Percentiles rank a stretch among this genome's conserved stretches.
These are phyloP conservation scores for Cryptococcus hybrid DNA, from an alignment of 1,284 basidiomycete species.

Conservation along the genomic window DNA sequence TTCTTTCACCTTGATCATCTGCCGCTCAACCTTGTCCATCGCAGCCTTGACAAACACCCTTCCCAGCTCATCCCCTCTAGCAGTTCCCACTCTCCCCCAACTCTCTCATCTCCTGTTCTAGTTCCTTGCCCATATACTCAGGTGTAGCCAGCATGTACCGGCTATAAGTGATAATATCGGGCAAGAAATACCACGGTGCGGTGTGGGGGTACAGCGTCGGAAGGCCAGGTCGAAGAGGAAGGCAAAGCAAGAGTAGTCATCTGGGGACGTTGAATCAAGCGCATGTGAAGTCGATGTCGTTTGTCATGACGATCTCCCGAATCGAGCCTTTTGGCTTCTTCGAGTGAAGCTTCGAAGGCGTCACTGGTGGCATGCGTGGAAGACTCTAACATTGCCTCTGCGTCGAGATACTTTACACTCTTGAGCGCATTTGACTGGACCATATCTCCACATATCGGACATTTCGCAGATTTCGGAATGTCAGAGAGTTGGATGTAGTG, in stretches of 20 bases:
- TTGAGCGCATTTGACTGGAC: constrained; percentile 90
- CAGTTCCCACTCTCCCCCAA: constrained; percentile 58
- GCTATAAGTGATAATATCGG: constrained; percentile 82
- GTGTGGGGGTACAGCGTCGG: constrained; percentile 76
- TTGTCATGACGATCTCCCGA: background rate
- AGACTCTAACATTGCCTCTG: constrained; percentile 33
- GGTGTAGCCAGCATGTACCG: constrained; percentile 98
- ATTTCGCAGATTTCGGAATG: constrained; percentile 76
- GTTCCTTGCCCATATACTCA: constrained; percentile 69
- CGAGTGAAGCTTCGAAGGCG: constrained; percentile 4
- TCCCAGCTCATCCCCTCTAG: constrained; percentile 71
- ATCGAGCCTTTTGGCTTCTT: background rate
- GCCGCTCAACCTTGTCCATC: constrained; percentile 67
- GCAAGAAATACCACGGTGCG: constrained; percentile 93
- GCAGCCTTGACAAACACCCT: constrained; percentile 78
- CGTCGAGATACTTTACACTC: constrained; percentile 64
- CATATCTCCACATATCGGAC: constrained; percentile 95
- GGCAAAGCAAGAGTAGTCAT: constrained; percentile 95
- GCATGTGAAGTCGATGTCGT: constrained; percentile 64
- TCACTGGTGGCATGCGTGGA: constrained; percentile 17
- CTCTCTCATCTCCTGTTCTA: constrained; percentile 70
- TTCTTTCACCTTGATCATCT: constrained; percentile 68
- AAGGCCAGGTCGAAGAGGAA: constrained; percentile 88
- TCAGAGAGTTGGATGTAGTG: constrained; percentile 86
- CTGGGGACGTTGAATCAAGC: constrained; percentile 87